Base-by-base conservation (phyloP, 2,329 filamentous ascomycete species). In the Fonsecaea monophora region DNA sequence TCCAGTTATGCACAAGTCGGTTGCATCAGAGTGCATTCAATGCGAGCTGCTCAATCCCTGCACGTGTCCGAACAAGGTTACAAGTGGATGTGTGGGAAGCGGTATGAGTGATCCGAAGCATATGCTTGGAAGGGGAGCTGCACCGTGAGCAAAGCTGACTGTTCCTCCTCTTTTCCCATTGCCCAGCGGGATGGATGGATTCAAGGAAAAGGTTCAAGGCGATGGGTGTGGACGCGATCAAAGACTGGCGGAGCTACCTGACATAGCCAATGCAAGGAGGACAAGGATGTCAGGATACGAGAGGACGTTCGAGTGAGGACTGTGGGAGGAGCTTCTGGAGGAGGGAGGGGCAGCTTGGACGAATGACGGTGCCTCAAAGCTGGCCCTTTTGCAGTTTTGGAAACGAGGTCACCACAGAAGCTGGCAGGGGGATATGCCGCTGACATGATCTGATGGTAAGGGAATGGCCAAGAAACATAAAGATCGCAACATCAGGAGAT, bases 11-110 rank as follows among this genome's bases (percentile, higher is more conserved):
- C 45, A 50, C 18, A 25, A 25, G 21, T 50, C 18, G 18, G 18
- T 50, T 50, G 45, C 45, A 42, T 42, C 40, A 42, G 40, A 42
- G 40, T 42, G 40, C 40, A 25, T 50, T 50, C 45, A 50, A 50
- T 50, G 45, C 56, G 35, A 59, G 61, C 40, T 53, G 30, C 9
- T 55, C 30, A 30, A 60, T 45, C 64, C 64, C 59, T 66, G 64
- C 64, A 66, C 59, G 64, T 66, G 59, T 59, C 64, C 45, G 21
- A 56, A 62, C n/a, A 54, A 21, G 59, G 59, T 57, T 62, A 53
- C 54, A 56, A 50, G 59, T 35, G 15, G 25, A n/a, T 18, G 30
- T 53, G 25, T 48, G 42, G 42, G 38, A 40, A 40, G 42, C 42
- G 42, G 6, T 21, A 48, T 18, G 42, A 48, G 18, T 50, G 45